Evolutionary conservation across 1,139 yeast species (phyloP), one percentile per base, ranked within the genome.

Genomic region (Zygosaccharomyces sapae): DNA sequence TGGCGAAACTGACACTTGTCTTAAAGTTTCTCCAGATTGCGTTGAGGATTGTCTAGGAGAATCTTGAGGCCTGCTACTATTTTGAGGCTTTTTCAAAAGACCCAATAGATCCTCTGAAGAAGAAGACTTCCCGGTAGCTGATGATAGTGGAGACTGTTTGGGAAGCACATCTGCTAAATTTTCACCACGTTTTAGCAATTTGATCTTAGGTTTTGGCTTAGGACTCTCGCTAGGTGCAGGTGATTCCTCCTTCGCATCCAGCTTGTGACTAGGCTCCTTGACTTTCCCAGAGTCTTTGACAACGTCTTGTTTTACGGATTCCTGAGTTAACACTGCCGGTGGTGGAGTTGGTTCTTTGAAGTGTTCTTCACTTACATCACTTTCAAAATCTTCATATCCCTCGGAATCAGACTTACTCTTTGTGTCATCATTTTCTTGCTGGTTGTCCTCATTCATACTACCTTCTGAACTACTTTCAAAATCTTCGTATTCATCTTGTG

Each of bases 121-220:
- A 16, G 29, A 42, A 36, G 44, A 27, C 10, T 35, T 37, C 13
- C 10, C 31, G 37, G 35, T 46, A 3, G 43, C 31, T 30, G 38
- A 20, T 10, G 22, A 10, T 6, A 41, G 33, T 27, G 34, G 27
- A 5, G 38, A 13, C 13, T 46, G 42, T 3, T 33, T 38, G 16
- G 51, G 48, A 10, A 48, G 33, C 9, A 46, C 39, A 30, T 47
- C 53, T 13, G 43, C 50, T 24, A 61, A 40, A 5, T 49, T 54
- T 44, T 69, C 68, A 13, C 71, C 71, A 45, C 72, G 62, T 50
- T 65, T 68, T 46, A 69, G 42, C 3, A 69, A 41, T 45, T 60
- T 65, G 38, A 66, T 51, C 43, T 63, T 63, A 5, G 65, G 65
- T 42, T 59, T 62, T 6, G 44, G 43, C 18, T 45, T 42, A 12